Evolutionary conservation across 805 yeast species (phyloP), one percentile per base, ranked within the genome.

Genomic region (Lachancea nothofagi): DNA sequence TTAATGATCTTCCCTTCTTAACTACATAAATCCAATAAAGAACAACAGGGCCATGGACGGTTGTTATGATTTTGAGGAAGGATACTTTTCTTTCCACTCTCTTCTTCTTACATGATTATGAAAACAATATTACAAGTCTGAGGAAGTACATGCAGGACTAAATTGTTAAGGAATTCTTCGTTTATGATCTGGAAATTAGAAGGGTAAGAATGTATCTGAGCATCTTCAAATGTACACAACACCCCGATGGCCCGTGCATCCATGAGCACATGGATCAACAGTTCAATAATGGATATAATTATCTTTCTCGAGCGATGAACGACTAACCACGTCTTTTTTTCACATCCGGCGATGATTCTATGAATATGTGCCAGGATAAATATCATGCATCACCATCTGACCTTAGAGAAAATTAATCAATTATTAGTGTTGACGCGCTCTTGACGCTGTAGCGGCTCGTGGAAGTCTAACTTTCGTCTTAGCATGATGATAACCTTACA

Each of bases 331-430:
- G 54, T 47, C 51, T 48, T 55, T 58, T 56, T 56, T 50, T 46
- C 41, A 31, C 46, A 58, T 61, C 66, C 64, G 64, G 64, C 64
- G 66, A 62, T 62, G 66, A 61, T 62, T 59, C 59, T 43, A 41
- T 27, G 58, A 64, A 61, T 71, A 72, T 84, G 93, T 79, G 80
- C 93, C 83, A 66, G 83, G 84, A 80, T 75, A 68, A 69, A 50
- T 66, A 77, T 9, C 96, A 86, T 86, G 96, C 96, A 86, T 86
- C 95, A 86, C 96, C 96, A 86, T 83, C 95, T 86, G 95, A 85
- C 58, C 52, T 22, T 41, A 41, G 22, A 25, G 34, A 41, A n/a
- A 33, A 33, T 28, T 20, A 21, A 33, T 38, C 27, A 27, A 29
- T 38, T 28, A 24, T 36, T 29, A 26, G 37, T 38, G 35, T 30